phyloP scores from a whole-genome alignment of 768 basidiomycete genomes.

The Lyophyllum decastes region DNA sequence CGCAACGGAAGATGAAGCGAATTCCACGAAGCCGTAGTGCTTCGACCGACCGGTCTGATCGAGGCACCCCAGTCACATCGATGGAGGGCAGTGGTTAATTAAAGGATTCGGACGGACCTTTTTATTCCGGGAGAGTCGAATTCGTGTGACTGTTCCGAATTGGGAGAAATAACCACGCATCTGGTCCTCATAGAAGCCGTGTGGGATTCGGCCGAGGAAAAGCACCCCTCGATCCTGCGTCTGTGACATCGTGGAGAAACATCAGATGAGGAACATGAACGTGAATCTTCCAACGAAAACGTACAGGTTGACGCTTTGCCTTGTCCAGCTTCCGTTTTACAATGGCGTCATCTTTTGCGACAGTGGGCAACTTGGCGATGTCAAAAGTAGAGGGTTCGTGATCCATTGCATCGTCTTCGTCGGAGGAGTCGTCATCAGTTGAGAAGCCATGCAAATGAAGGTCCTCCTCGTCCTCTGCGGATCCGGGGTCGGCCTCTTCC shows the following conservation, averaged over 20 bases:
- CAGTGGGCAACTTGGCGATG: slow-evolving; percentile 74
- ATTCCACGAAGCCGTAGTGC: slow-evolving; percentile 97
- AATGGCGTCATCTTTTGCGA: slow-evolving; percentile 84
- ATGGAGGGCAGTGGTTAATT: neutral
- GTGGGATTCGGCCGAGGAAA: slow-evolving; percentile 89
- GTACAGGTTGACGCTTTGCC: slow-evolving; percentile 67
- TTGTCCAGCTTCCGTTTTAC: slow-evolving; percentile 68
- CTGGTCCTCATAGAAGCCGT: slow-evolving; percentile 97
- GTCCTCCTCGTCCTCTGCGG: slow-evolving; percentile 42
- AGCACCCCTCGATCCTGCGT: slow-evolving; percentile 78
- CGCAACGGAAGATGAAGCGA: slow-evolving; percentile 85
- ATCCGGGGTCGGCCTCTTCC: slow-evolving; percentile 19
- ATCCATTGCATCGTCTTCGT: slow-evolving; percentile 60
- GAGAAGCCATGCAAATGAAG: slow-evolving; percentile 70
- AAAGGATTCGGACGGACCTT: slow-evolving; percentile 50
- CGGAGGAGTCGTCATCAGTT: slow-evolving; percentile 78
- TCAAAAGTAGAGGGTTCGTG: slow-evolving; percentile 60
- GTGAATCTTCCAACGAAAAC: slow-evolving; percentile 24
- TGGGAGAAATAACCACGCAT: slow-evolving; percentile 92
- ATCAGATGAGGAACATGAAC: slow-evolving; percentile 3
- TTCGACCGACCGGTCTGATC: slow-evolving; percentile 92
- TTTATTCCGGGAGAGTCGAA: slow-evolving; percentile 92
- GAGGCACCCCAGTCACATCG: neutral
- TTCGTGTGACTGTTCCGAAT: slow-evolving; percentile 86
- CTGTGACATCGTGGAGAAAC: slow-evolving; percentile 20